phyloP scores from a whole-genome alignment of 2,329 filamentous ascomycete species.

The Phyllosticta capitalensis region DNA sequence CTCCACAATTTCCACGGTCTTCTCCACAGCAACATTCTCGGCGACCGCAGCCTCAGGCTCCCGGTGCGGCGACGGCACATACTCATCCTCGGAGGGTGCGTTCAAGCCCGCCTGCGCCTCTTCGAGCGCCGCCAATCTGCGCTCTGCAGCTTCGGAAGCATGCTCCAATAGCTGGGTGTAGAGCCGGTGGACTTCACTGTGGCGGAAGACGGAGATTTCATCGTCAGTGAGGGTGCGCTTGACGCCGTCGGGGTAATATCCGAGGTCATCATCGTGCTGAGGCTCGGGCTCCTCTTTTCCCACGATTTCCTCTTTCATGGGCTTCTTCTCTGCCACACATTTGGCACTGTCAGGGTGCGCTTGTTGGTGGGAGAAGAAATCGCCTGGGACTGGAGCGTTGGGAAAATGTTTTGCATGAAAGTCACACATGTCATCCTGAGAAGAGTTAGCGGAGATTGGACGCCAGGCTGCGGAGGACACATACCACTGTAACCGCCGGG shows the following conservation, averaged over 20 bases:
- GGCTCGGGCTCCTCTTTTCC: too few species aligned
- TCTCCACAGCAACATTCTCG: neutral
- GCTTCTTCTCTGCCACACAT: conserved; percentile 20
- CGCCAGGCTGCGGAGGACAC: conserved; percentile 4
- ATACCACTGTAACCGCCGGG: conserved; percentile 25
- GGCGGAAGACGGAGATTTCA: conserved; percentile 81
- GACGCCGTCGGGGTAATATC: conserved; percentile 76
- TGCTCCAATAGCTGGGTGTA: neutral
- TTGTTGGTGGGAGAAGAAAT: conserved; percentile 19
- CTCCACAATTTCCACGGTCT: neutral
- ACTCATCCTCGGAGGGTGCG: conserved; percentile 3
- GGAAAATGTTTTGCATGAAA: conserved; percentile 38
- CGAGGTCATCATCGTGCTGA: conserved; percentile 64
- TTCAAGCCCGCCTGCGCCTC: conserved; percentile 13
- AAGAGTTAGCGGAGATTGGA: neutral
- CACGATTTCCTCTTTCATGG: too few species aligned
- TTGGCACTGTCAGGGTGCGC: neutral
- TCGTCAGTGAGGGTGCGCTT: conserved; percentile 87
- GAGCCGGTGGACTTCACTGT: conserved; percentile 64
- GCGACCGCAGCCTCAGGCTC: neutral
- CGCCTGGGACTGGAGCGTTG: conserved; percentile 25
- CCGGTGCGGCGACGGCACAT: conserved; percentile 17
- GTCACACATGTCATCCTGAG: conserved; percentile 33
- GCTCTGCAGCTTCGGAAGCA: neutral
- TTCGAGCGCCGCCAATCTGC: conserved; percentile 9